Evolutionary conservation across 2,329 filamentous ascomycete species (phyloP), one percentile per base, ranked within the genome.

Genomic region (Ustilaginoidea virens): DNA sequence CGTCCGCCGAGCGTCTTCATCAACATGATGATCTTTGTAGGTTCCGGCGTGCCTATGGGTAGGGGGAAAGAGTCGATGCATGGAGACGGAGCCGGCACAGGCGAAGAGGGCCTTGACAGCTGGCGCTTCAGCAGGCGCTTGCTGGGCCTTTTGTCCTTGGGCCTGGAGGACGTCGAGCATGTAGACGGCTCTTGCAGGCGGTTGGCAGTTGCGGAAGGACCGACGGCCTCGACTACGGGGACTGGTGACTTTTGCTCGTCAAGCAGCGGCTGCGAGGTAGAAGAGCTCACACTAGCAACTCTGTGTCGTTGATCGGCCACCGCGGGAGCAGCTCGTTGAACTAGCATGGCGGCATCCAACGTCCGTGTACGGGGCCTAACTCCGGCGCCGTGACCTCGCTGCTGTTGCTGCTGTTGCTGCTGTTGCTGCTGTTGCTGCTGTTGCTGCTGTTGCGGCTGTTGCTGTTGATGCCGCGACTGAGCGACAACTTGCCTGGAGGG

Each of bases 1-100:
- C 74, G 69, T 17, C 82, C 81, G 43, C 76, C 79, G 5, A 83
- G 58, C 15, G 67, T 74, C 48, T 75, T 80, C 80, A 90, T 87
- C 34, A 90, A 55, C 41, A 72, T 63, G 30, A 85, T 56, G 16
- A 87, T 66, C 44, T 73, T 79, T 40, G 76, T 76, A 22, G 77
- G 72, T 50, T 85, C 76, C 13, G 69, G 64, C 4, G 73, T 74
- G 20, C 67, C 64, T 27, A 77, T 58, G 3, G 73, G 71, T 15
- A 66, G 49, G 2, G 66, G 63, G 2, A 76, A 48, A 5, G 69
- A 72, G 46, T 76, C 71, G 33, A 74, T 60, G 4, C 64, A 69
- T 2, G 69, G 69, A 7, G 60, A 60, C 4, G 60, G 55, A 2
- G 66, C 62, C 25, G 63, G 51, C 29, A 66, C 49, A 4, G 71